Evolutionary conservation across 495 filamentous ascomycete genomes (phyloP).

Genomic region (Penicillium canescens): DNA sequence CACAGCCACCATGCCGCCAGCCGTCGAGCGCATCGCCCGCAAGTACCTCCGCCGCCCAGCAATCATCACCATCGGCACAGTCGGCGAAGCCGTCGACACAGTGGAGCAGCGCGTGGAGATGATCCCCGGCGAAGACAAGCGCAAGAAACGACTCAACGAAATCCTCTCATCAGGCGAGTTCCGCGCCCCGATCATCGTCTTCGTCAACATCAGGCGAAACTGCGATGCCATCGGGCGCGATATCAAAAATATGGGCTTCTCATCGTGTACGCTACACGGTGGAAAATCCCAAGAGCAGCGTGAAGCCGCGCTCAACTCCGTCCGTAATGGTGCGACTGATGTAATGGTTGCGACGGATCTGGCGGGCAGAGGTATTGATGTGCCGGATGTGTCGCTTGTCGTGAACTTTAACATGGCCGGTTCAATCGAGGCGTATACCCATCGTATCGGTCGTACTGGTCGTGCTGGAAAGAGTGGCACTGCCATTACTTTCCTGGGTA

Average conservation of each 20-base stretch:
- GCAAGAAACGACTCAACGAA: conserved; percentile 93
- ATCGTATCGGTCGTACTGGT: conserved; percentile 96
- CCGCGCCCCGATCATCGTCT: conserved; percentile 92
- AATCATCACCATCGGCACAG: conserved; percentile 92
- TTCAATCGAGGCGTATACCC: conserved; percentile 93
- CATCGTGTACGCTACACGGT: conserved; percentile 88
- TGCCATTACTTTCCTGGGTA: conserved; percentile 93
- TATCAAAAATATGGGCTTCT: conserved; percentile 93
- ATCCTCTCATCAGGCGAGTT: conserved; percentile 87
- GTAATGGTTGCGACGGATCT: conserved; percentile 98
- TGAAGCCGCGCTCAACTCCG: conserved; percentile 86
- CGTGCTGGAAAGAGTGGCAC: conserved; percentile 98
- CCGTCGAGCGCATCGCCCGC: conserved; percentile 92
- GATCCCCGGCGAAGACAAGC: conserved; percentile 88
- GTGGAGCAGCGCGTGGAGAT: conserved; percentile 98
- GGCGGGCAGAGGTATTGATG: conserved; percentile 97
- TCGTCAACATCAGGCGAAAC: conserved; percentile 99
- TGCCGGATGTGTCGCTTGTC: conserved; percentile 89
- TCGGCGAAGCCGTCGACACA: conserved; percentile 97
- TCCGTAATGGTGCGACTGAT: conserved; percentile 76
- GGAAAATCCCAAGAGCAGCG: conserved; percentile 97
- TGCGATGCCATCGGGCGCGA: conserved; percentile 94
- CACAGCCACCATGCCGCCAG: conserved; percentile 95
- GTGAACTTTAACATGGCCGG: conserved; percentile 99
- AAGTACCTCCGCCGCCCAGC: conserved; percentile 95